Evolutionary conservation across 2,329 filamentous ascomycete genomes (phyloP), one percentile per base, ranked within the genome.

Genomic region (Arthrobotrys conoides): DNA sequence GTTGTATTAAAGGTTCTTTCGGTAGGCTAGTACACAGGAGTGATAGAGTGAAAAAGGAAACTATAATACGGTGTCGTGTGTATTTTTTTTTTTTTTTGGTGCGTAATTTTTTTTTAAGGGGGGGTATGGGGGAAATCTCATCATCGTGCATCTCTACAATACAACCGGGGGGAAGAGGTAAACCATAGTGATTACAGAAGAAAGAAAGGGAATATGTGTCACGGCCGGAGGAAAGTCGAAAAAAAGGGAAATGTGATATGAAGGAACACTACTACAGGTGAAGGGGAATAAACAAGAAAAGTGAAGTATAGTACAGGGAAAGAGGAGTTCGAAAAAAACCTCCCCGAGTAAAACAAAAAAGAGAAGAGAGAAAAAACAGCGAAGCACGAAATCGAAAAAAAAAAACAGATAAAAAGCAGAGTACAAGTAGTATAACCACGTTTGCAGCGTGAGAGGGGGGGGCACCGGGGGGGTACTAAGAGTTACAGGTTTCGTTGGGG

Each of bases 281-380:
- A 3, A 3, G 16, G 24, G 9, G 48, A 14, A 27, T 18, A 8
- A n/a, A 9, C 27, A 30, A 30, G 27, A 30, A 30, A 41, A 63
- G n/a, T n/a, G n/a, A 44, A 10, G 22, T 63, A 63, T 63, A 63
- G 22, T 63, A 63, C 57, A 63, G 18, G 18, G 18, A 63, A 20
- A 3, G 44, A 46, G 8, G n/a, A n/a, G n/a, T 61, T 20, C 20
- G 27, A 61, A 38, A 30, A 38, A n/a, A n/a, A n/a, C n/a, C n/a
- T n/a, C 27, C 44, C 44, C 44, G n/a, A 46, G n/a, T 20, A 5
- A 44, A 30, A 30, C 18, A 38, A 46, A 27, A 10, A 44, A n/a
- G 20, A 38, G n/a, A 27, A 61, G 0, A 24, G 14, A 61, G 55
- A 61, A n/a, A 27, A 61, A 38, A 61, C 27, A 30, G 27, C 27